phyloP scores from a whole-genome alignment of 129 eudicot genomes.

The Pittosporum tobira region DNA sequence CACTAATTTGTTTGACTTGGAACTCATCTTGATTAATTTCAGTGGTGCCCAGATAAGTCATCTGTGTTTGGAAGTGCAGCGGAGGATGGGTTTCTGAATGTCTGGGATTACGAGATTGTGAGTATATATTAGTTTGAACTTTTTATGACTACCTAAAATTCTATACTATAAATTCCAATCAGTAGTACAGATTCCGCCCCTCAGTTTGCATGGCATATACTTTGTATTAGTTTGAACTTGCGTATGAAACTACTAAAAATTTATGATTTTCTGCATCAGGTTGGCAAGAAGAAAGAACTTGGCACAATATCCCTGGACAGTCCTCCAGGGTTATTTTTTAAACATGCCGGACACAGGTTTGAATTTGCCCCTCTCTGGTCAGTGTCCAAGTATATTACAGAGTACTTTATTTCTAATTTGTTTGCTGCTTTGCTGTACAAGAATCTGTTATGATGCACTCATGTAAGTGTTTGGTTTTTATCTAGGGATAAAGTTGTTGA shows the following conservation, averaged over 20 bases:
- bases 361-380: no score
- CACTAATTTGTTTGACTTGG: not conserved
- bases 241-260: no score
- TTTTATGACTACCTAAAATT: no score
- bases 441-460: not conserved
- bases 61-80: constrained; percentile 89
- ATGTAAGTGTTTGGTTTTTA: not conserved
- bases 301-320: constrained; percentile 38
- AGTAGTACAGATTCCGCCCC: not conserved
- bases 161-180: no score
- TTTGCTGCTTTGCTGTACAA: not conserved
- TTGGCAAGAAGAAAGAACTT: constrained; percentile 47
- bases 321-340: constrained; percentile 80
- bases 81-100: constrained; percentile 72
- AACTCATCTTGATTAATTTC: constrained; percentile 11
- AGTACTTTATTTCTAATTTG: no score
- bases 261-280: constrained; percentile 24
- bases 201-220: not conserved
- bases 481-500: constrained; percentile 80
- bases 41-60: constrained; percentile 87
- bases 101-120: constrained; percentile 89
- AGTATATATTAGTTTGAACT: not conserved
- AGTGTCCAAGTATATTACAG: no score
- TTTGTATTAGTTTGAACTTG: not conserved
- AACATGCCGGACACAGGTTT: constrained; percentile 95